Percentiles rank a stretch among this genome's conserved stretches.
phyloP scores from a whole-genome alignment of 2,329 filamentous ascomycete genomes.

The Karstenula rhodostoma region DNA sequence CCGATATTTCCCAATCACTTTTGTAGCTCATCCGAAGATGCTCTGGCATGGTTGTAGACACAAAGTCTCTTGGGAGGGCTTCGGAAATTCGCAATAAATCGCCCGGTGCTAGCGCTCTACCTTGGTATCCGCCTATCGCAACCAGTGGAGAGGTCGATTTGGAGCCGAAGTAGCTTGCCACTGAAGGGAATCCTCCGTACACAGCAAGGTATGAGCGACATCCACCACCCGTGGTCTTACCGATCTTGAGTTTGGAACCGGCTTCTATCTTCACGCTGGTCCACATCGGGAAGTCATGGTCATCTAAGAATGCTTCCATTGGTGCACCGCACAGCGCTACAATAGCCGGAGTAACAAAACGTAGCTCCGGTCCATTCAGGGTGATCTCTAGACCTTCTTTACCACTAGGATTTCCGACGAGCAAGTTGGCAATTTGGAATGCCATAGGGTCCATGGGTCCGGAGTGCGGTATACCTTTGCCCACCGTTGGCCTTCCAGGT shows the following conservation, averaged over 20 bases:
- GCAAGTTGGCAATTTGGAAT: conserved; percentile 65
- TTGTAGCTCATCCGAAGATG: conserved; percentile 59
- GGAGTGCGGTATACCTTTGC: conserved; percentile 65
- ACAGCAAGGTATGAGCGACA: conserved; percentile 68
- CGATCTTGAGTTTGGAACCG: conserved; percentile 63
- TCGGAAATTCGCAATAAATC: conserved; percentile 60
- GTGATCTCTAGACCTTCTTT: conserved; percentile 68
- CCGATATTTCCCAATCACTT: conserved; percentile 61
- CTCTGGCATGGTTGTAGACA: conserved; percentile 51
- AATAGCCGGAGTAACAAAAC: conserved; percentile 63
- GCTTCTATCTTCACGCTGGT: conserved; percentile 59
- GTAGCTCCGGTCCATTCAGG: conserved; percentile 65
- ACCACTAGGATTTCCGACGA: conserved; percentile 64
- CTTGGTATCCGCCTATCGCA: conserved; percentile 67
- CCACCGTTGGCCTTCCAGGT: conserved; percentile 64
- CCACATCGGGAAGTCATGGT: conserved; percentile 62
- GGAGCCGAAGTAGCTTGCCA: conserved; percentile 66
- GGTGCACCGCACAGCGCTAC: conserved; percentile 66
- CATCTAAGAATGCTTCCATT: conserved; percentile 62
- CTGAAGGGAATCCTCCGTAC: conserved; percentile 61
- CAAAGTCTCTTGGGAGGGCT: conserved; percentile 46
- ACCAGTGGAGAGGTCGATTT: conserved; percentile 67
- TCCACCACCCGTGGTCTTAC: conserved; percentile 61
- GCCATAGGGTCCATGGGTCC: conserved; percentile 70
- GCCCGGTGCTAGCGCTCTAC: conserved; percentile 62